Base-by-base conservation (phyloP, 129 eudicot species). In the Lonicera japonica region DNA sequence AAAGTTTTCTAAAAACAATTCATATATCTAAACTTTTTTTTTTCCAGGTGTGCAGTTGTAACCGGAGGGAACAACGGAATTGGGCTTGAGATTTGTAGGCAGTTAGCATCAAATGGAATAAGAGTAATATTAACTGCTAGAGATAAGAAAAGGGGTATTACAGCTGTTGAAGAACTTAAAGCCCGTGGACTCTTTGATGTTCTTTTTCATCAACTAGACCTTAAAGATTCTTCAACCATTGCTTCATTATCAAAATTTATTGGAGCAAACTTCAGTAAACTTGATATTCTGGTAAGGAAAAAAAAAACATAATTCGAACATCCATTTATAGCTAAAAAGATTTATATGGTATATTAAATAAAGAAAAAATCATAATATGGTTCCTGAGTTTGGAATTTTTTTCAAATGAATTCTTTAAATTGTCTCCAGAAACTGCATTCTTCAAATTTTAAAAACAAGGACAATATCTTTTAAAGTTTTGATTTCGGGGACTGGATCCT, bases 41-140 rank as follows among this genome's bases (percentile, higher is more conserved):
- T 20, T 16, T 21, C 15, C 8, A 74, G 79, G 50, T 24, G 36
- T 29, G 73, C 65, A 11, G 54, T 67, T 55, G 70, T 74, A 8
- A 74, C 65, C 17, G 78, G 73, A 14, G 73, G 58, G 14, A 73
- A 73, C 73, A 66, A 67, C 23, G 70, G 74, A 52, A 54, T 68
- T 38, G 79, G 79, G 21, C n/a, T 74, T 8, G 74, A 74, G 45
- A 74, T 70, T 52, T 74, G 70, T 47, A 51, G 70, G 5, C 58
- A 67, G 43, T 4, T 74, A 11, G 70, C 74, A 40, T 61, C 69
- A 16, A 74, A 68, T 25, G 65, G 57, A 13, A 60, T 73, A n/a
- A 25, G 11, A 61, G 79, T 74, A 11, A 62, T 74, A 21, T 46
- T 68, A 54, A 74, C 74, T 0, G 69, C 60, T 21, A 61, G 73